Percentiles rank a stretch among this genome's conserved stretches.
These are phyloP conservation scores for Haplosporangium gracile DNA, from an alignment of 192 early-diverging fungal species.

Conservation along the genomic window DNA sequence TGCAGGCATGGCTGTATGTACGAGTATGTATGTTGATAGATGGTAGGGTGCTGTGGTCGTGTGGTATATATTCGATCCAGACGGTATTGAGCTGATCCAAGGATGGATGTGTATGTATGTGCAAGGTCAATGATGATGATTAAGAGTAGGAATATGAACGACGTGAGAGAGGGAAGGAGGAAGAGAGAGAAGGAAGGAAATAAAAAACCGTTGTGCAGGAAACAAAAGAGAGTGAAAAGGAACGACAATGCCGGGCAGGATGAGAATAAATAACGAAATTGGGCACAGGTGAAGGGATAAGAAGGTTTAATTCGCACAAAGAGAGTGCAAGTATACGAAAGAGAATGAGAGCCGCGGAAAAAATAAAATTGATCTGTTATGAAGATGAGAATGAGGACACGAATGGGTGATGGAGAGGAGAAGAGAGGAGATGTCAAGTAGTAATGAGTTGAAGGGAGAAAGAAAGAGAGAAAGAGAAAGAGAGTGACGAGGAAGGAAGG, in stretches of 20 bases:
- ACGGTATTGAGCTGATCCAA: not conserved
- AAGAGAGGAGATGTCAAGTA: not conserved
- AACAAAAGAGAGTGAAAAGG: not conserved
- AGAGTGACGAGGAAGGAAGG: not conserved
- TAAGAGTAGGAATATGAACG: not conserved
- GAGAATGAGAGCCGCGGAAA: too few species aligned
- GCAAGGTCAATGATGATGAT: not conserved
- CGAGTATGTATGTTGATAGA: not conserved
- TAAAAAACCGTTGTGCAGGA: not conserved
- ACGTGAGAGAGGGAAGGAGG: not conserved
- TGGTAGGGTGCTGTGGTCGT: conserved; percentile 11
- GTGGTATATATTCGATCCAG: conserved; percentile 11
- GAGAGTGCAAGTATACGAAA: too few species aligned
- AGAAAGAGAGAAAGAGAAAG: not conserved
- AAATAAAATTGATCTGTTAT: too few species aligned
- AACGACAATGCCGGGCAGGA: not conserved
- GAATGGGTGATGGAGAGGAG: not conserved
- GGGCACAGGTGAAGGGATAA: too few species aligned
- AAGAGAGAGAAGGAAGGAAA: not conserved
- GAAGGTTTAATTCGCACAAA: too few species aligned
- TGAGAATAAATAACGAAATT: not conserved
- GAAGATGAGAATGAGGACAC: not conserved
- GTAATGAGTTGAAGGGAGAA: not conserved
- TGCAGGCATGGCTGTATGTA: not conserved
- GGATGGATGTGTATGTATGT: not conserved